Base-by-base conservation (phyloP, 2,329 filamentous ascomycete species). In the Volutella citrinella region DNA sequence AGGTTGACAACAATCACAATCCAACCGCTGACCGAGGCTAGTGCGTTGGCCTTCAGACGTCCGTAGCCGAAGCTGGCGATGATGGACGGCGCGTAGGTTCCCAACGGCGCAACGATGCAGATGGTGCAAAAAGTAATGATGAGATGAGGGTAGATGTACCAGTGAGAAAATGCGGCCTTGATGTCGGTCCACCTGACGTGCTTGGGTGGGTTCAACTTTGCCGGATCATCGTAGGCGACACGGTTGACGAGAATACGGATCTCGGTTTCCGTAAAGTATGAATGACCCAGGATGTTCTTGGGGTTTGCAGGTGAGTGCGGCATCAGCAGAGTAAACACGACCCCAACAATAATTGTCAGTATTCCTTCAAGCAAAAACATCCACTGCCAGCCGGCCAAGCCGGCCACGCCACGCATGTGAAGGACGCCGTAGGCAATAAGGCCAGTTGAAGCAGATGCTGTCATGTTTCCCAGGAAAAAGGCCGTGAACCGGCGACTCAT, bases 391-490 rank as follows among this genome's bases (percentile, higher is more conserved):
- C n/a, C n/a, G n/a, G n/a, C n/a, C n/a, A n/a, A n/a, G n/a, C n/a
- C n/a, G n/a, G 19, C 19, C 25, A 36, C 17, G 26, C 30, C 35
- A 7, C 38, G 29, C 34, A 41, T 34, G 11, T 38, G 38, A 15
- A 41, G 34, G 11, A 68, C 64, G 8, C 61, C 66, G 28, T 64
- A 69, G 5, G 64, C 65, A 13, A 70, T 52, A 2, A 69, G 54
- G 4, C 65, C 64, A 0, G 59, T 59, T 9, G 56, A 60, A 1
- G 64, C 66, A 15, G 55, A 55, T 4, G 63, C 63, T 16, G 59
- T 47, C 35, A 64, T 59, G 26, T 68, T 70, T 6, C 66, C 66
- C 14, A 69, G 56, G 32, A 68, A 69, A 43, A 64, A 69, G 24
- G 50, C 53, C n/a, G 64, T 57, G 28, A 69, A 64, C 3, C 66